Base-by-base conservation (phyloP, 495 filamentous ascomycete genomes). In the Penicillium cosmopolitanum region DNA sequence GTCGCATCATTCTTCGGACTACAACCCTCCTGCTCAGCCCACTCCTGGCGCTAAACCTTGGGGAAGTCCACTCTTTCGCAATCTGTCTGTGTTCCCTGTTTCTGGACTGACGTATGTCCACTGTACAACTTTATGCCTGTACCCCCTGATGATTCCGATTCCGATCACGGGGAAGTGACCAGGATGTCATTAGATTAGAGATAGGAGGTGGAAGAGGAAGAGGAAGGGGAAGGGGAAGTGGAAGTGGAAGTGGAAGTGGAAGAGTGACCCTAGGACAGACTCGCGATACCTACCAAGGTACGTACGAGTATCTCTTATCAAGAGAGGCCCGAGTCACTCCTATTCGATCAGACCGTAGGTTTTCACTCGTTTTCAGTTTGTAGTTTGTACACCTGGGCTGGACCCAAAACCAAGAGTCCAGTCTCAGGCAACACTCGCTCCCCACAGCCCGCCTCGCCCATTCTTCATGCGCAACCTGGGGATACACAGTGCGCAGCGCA, bases 21-120 rank as follows among this genome's bases (percentile, higher is more conserved):
- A 48, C 46, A 23, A 48, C 46, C 46, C 46, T 48, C 46, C 42
- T 48, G 23, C 46, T 48, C 46, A 48, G 23, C 46, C 46, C 46
- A 48, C 46, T 48, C 11, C 46, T 48, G 46, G 46, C 46, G 40
- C 40, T 55, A 44, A 55, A 25, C 11, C 34, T 36, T 50, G 44
- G 35, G 47, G 46, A 19, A 16, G 31, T 36, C 34, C 34, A 56
- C 48, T 60, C 47, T 51, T 16, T 57, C 54, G 55, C 58, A 57
- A 43, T 50, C 44, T 58, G 36, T 50, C 13, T 62, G 50, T 58
- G 33, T 67, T 65, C 62, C 62, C 58, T 64, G 65, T 64, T 65
- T 61, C 56, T 59, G 57, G 38, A 55, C 56, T 57, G 55, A 63
- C 47, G 64, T 60, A 66, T 44, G 48, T 53, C 43, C 28, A 40